Evolutionary conservation across 176 grass and related monocot species (phyloP), one percentile per base, ranked within the genome.

Genomic region (Carex kokanica): DNA sequence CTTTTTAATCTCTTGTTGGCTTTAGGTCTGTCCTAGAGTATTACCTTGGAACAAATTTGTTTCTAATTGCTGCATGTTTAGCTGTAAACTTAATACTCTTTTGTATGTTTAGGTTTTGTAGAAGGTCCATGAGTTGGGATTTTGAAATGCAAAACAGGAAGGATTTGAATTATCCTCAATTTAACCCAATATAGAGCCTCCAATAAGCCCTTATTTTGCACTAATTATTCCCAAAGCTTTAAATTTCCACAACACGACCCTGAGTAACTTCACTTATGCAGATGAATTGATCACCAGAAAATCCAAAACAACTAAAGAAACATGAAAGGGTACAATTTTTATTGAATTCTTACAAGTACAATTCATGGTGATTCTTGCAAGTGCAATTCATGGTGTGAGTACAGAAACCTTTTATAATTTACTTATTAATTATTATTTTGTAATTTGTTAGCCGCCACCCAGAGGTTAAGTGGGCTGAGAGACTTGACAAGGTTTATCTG

Each of bases 381-480:
- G 34, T 36, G 4, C 34, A 36, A 36, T 36, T 27, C 49, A 31
- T 54, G 5, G 13, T 75, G 45, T n/a, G 27, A 31, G 5, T 54
- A 34, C 25, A 25, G 73, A 78, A 56, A 31, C 15, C 51, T 56
- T 8, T 55, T 56, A 31, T 56, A 78, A 56, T 78, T 78, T 32
- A 13, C 12, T 54, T 32, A 14, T 15, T 54, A 8, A 56, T 78
- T 78, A 14, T 78, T 78, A 11, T 78, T 74, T 56, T 78, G 24
- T 78, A 60, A 81, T 89, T 82, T 54, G 83, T 77, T 88, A 97
- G 90, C 87, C 89, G 95, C 18, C 85, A 91, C 71, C 95, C 95
- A 41, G 91, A 93, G 85, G 85, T 95, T 62, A 93, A 87, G 89
- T 95, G 93, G 96, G 96, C 96, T 25, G 90, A 99, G 73, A 95